Base-by-base conservation (phyloP, 345 rosid genomes). In the Citrus australasica region DNA sequence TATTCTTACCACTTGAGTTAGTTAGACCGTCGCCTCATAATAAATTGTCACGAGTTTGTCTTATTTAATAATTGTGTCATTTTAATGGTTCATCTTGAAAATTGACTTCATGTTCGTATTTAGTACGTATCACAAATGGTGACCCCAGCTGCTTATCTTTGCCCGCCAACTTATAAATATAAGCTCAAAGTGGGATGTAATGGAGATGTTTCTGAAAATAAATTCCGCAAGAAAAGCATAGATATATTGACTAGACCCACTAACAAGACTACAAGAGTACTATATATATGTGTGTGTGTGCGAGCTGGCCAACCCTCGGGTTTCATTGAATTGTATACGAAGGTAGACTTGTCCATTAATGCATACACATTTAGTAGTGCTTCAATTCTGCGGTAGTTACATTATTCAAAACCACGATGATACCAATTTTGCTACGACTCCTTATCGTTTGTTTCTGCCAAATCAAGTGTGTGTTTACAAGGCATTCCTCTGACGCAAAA, bases 111-210 rank as follows among this genome's bases (percentile, higher is more conserved):
- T 46, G 4, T 46, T 11, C 51, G 4, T 11, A 42, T 42, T 42
- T 42, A 13, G 51, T 10, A 2, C 51, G 56, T 51, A 16, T 53
- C 58, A 53, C 58, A 5, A 53, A 53, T 1, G 21, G 22, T 17
- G 58, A 19, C 7, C 21, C 56, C 7, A 17, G 22, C 58, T 53
- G 22, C 22, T 3, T 56, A 5, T 72, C 27, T 51, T 14, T 35
- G 74, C 51, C n/a, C 63, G 4, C 32, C 65, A n/a, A 30, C 42
- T 53, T 51, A 55, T 71, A 30, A 32, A 8, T 35, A 5, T 46
- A 22, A 72, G 32, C 28, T n/a, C 30, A 21, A 35, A 56, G 76
- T 73, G 76, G 64, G 76, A 73, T 21, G 65, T 73, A 28, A 69
- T 25, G 4, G 51, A 73, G 38, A 28, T 48, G 40, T 70, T 27